Evolutionary conservation across 2,329 filamentous ascomycete genomes (phyloP).

Genomic region (Cladophialophora carrionii): DNA sequence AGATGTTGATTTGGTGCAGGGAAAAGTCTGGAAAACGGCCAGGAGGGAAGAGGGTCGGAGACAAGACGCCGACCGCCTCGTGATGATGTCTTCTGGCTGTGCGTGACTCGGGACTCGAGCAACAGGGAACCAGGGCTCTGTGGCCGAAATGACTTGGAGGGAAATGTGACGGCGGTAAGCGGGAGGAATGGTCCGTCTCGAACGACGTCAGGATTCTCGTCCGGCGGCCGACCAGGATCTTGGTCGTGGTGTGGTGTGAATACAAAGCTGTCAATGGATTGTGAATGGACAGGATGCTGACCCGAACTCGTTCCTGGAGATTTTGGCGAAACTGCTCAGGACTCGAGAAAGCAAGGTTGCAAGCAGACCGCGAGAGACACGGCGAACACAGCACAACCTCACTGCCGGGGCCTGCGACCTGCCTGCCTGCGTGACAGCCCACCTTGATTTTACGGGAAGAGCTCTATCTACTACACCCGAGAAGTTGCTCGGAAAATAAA

Average conservation of each 20-base stretch:
- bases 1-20: slow-evolving; percentile 8
- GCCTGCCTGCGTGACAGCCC: slow-evolving; percentile 7
- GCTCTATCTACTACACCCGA: neutral
- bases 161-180: slow-evolving; percentile 26
- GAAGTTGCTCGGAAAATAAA: slow-evolving; percentile 16
- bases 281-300: neutral
- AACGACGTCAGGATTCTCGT: slow-evolving; percentile 11
- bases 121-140: slow-evolving; percentile 26
- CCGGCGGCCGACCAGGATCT: slow-evolving; percentile 10
- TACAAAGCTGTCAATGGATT: neutral
- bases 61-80: slow-evolving; percentile 8
- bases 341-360: neutral
- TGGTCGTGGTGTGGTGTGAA: slow-evolving; percentile 1
- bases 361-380: neutral
- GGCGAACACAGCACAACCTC: neutral
- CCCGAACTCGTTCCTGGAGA: neutral
- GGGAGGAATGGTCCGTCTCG: slow-evolving; percentile 14
- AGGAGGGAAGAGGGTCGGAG: neutral
- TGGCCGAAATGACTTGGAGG: slow-evolving; percentile 11
- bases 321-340: neutral
- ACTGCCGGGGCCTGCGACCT: slow-evolving; percentile 9
- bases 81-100: slow-evolving; percentile 8
- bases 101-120: slow-evolving; percentile 11
- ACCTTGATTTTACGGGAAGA: neutral
- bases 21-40: slow-evolving; percentile 10